Conservation (phyloP, 2,329 filamentous ascomycete species). For the Alternaria sp. region DNA sequence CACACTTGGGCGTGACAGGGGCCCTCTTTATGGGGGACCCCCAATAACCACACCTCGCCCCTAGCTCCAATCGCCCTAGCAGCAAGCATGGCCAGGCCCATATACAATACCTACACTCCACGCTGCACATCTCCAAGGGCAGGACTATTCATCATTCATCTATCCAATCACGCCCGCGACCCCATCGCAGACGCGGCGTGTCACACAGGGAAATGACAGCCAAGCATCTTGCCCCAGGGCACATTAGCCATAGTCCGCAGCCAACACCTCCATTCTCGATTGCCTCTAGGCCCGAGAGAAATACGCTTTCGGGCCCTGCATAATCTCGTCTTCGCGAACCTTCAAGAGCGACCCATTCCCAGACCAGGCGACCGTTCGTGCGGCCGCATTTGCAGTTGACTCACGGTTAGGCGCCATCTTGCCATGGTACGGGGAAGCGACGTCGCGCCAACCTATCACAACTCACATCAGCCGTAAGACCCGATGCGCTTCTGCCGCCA, state of each 20-base stretch:
- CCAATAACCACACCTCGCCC: constrained; percentile 15
- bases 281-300: neutral
- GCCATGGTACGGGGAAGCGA: constrained; percentile 24
- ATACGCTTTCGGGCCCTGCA: constrained; percentile 13
- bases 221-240: constrained; percentile 6
- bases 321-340: constrained; percentile 11
- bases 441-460: constrained; percentile 35
- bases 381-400: constrained; percentile 27
- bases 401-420: constrained; percentile 30
- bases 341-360: constrained; percentile 12
- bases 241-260: constrained; percentile 3
- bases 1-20: constrained; percentile 31
- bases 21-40: constrained; percentile 26
- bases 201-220: constrained; percentile 17
- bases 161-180: constrained; percentile 13
- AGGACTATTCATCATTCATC: constrained; percentile 14
- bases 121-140: constrained; percentile 19
- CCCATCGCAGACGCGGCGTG: constrained; percentile 12
- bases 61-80: constrained; percentile 34
- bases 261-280: neutral
- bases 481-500: constrained; percentile 30
- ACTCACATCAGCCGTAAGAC: constrained; percentile 17
- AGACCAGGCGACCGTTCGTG: constrained; percentile 27
- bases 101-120: constrained; percentile 23
- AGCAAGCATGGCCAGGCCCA: constrained; percentile 27